Evolutionary conservation across 345 rosid genomes (phyloP), one percentile per base, ranked within the genome.

Genomic region (Carallia pectinifolia): DNA sequence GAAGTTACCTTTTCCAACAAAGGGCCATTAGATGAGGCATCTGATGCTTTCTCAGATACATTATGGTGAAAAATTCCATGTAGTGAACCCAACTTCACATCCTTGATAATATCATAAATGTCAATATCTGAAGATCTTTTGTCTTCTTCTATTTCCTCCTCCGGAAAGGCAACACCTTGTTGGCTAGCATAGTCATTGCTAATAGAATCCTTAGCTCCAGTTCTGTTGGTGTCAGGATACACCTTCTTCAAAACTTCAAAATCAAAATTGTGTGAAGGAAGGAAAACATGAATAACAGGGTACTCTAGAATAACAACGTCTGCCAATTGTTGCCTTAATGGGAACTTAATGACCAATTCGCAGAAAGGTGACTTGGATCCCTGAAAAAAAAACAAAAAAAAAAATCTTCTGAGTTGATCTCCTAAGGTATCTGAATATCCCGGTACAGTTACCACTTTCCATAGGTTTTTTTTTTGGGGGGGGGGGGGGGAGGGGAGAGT

Each of bases 231-330:
- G 58, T 64, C 39, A 9, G 59, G 78, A 56, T 48, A 15, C 2
- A 63, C 50, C 60, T 77, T 82, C 76, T 78, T 82, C 59, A 84
- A 70, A 75, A 92, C 80, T 81, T 90, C 87, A 82, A 92, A 90
- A 74, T 85, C 84, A 61, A 16, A 81, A 55, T 66, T 72, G 18
- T 81, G 92, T 2, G 91, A 82, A 69, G 99, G 88, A 61, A 92
- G 99, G 74, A 85, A 85, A 31, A 95, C 91, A 79, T 92, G 83
- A 67, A 94, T 85, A 68, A 89, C 90, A 7, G 99, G 99, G 80
- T 90, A 87, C 80, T 94, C 99, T 65, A 91, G 64, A 64, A 94
- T 73, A 62, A 79, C 80, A 36, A 83, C 47, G 66, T 83, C 68
- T 55, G 85, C 83, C 72, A 94, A 82, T 69, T 87, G 98, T 67